Percentiles rank a stretch among this genome's conserved stretches.
These are phyloP conservation scores for Corynespora cassiicola DNA, from an alignment of 2,329 filamentous ascomycete genomes.

Conservation along the genomic window DNA sequence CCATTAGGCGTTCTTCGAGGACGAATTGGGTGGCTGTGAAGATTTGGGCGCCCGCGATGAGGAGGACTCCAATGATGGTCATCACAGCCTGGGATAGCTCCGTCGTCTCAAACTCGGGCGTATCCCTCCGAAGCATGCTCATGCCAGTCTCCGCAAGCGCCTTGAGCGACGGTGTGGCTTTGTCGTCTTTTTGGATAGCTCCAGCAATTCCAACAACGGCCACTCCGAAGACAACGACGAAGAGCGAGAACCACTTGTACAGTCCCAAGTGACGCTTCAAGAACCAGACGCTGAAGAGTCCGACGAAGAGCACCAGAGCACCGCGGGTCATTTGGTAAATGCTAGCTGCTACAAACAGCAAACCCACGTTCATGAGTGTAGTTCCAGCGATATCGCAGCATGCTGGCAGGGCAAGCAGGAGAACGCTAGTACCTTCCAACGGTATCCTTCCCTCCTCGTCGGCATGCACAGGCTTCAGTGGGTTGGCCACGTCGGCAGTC, in stretches of 20 bases:
- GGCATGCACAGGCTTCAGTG: conserved; percentile 50
- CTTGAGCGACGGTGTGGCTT: conserved; percentile 49
- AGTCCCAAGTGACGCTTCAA: conserved; percentile 76
- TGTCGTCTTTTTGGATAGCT: conserved; percentile 75
- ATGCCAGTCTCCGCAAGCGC: conserved; percentile 21
- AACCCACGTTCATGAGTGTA: conserved; percentile 94
- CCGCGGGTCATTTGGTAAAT: conserved; percentile 99
- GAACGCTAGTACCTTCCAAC: conserved; percentile 73
- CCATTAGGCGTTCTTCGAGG: conserved; percentile 90
- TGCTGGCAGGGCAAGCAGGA: conserved; percentile 82
- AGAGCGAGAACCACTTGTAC: conserved; percentile 92
- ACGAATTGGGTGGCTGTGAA: conserved; percentile 98
- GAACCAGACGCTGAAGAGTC: conserved; percentile 92
- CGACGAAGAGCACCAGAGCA: conserved; percentile 93
- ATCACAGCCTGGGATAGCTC: conserved; percentile 65
- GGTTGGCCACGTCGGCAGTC: conserved; percentile 59
- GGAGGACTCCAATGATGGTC: conserved; percentile 81
- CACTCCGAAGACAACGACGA: conserved; percentile 87
- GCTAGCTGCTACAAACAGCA: conserved; percentile 91
- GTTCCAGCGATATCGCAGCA: conserved; percentile 95
- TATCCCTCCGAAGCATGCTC: conserved; percentile 41
- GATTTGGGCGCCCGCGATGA: conserved; percentile 94
- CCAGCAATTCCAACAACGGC: conserved; percentile 89
- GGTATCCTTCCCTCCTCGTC: conserved; percentile 64
- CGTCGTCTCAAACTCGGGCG: no score